These are phyloP conservation scores for Yarrowia sp. DNA, from an alignment of 805 yeast species.

Conservation along the genomic window DNA sequence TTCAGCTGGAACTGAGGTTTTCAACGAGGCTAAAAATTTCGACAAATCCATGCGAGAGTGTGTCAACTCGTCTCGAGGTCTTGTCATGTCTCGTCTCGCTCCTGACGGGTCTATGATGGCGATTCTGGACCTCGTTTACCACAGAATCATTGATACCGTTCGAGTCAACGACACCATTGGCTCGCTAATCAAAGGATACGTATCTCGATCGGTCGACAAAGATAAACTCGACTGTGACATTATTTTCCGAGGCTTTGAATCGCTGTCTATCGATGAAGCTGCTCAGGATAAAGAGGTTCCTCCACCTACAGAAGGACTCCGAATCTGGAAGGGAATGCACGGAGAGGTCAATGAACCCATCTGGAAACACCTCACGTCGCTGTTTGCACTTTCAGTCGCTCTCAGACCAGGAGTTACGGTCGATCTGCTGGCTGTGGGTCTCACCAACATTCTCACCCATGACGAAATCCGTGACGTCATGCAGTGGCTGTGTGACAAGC, in stretches of 20 bases:
- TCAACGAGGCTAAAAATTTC: conserved; percentile 48
- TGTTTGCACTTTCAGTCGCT: conserved; percentile 46
- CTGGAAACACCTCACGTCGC: conserved; percentile 57
- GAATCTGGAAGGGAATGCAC: conserved; percentile 60
- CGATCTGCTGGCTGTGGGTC: conserved; percentile 31
- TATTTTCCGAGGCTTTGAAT: conserved; percentile 38
- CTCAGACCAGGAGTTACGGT: conserved; percentile 54
- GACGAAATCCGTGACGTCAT: conserved; percentile 34
- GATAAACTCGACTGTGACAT: conserved; percentile 64
- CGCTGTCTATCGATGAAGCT: conserved; percentile 4
- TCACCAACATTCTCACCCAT: conserved; percentile 30
- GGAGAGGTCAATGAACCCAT: conserved; percentile 57
- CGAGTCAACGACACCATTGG: conserved; percentile 45
- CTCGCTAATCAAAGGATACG: conserved; percentile 54
- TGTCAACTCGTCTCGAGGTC: conserved; percentile 49
- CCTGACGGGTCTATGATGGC: conserved; percentile 62
- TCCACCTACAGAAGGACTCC: conserved; percentile 25
- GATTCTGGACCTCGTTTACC: conserved; percentile 53
- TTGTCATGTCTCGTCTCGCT: conserved; percentile 50
- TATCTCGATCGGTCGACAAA: conserved; percentile 70
- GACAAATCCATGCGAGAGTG: conserved; percentile 44
- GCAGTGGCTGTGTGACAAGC: conserved; percentile 32
- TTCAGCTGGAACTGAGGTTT: conserved; percentile 38
- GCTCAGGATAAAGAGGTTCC: conserved; percentile 4
- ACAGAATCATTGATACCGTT: conserved; percentile 42